phyloP scores from a whole-genome alignment of 2,329 filamentous ascomycete genomes.

The Daldinia eschscholtzii region DNA sequence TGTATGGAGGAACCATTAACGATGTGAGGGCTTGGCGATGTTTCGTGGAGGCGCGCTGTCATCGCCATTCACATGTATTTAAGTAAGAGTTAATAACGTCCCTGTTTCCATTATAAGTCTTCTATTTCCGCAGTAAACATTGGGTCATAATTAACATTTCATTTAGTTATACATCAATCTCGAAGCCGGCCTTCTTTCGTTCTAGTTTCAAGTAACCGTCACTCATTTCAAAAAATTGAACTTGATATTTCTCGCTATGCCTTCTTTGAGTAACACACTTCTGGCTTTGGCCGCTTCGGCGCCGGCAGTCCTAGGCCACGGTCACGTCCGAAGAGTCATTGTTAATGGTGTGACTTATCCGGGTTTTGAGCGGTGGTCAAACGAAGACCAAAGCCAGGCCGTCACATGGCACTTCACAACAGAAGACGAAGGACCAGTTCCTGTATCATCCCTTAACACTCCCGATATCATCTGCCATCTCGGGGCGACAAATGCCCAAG shows the following conservation, averaged over 20 bases:
- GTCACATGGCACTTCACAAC: conserved; percentile 47
- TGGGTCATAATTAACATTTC: not conserved
- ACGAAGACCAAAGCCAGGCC: conserved; percentile 43
- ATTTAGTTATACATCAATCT: not conserved
- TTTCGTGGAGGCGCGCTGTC: conserved; percentile 1
- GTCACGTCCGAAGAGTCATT: conserved; percentile 43
- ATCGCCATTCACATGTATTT: not conserved
- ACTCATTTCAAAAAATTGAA: not conserved
- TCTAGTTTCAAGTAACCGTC: conserved; percentile 1
- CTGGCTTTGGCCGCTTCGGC: conserved; percentile 29
- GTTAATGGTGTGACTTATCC: conserved; percentile 38
- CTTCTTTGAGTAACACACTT: conserved; percentile 27
- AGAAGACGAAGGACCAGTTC: conserved; percentile 43
- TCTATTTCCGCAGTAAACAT: not conserved
- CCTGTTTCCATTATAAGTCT: not conserved
- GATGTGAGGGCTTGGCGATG: not conserved
- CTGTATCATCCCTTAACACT: conserved; percentile 22
- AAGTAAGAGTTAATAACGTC: not conserved
- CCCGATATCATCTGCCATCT: conserved; percentile 44
- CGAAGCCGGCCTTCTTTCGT: not conserved
- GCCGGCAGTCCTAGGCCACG: conserved; percentile 35
- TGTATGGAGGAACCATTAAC: conserved; percentile 6
- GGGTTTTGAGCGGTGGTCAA: conserved; percentile 53
- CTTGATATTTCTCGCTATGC: conserved; percentile 30
- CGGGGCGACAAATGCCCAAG: conserved; percentile 37